Evolutionary conservation across 164 flowering plant species (phyloP).

Genomic region (Warburgia ugandensis): DNA sequence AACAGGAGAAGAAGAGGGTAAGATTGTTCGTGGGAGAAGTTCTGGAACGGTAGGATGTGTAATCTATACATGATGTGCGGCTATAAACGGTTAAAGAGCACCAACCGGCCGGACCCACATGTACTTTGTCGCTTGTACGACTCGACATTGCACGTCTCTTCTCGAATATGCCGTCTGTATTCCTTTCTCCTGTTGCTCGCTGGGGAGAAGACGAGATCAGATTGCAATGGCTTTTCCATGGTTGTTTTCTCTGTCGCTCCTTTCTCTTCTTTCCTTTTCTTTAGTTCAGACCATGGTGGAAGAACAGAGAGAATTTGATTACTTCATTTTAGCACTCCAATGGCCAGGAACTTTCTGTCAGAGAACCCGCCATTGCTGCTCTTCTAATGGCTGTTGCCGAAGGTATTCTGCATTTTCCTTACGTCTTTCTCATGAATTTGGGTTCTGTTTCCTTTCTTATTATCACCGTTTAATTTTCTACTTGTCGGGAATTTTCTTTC

Average conservation of each 20-base stretch:
- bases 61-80: too few species aligned
- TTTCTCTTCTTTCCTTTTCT: not conserved
- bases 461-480: not conserved
- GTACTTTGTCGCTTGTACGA: too few species aligned
- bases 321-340: slow-evolving; percentile 49
- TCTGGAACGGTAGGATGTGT: too few species aligned
- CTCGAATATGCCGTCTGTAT: too few species aligned
- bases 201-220: too few species aligned
- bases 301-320: slow-evolving; percentile 37
- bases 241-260: not conserved
- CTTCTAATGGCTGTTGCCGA: slow-evolving; percentile 58
- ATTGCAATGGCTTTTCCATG: too few species aligned
- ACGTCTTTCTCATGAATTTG: not conserved
- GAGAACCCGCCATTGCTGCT: slow-evolving; percentile 43
- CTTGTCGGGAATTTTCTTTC: not conserved
- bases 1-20: too few species aligned
- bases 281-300: not conserved
- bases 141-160: too few species aligned
- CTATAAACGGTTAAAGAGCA: too few species aligned
- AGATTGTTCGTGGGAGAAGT: too few species aligned
- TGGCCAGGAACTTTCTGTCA: slow-evolving; percentile 64
- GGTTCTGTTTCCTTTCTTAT: not conserved
- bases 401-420: slow-evolving; percentile 27
- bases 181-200: too few species aligned
- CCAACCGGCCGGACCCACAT: too few species aligned